These are phyloP conservation scores for Cercospora nicotianae DNA, from an alignment of 2,329 filamentous ascomycete genomes.

Conservation along the genomic window DNA sequence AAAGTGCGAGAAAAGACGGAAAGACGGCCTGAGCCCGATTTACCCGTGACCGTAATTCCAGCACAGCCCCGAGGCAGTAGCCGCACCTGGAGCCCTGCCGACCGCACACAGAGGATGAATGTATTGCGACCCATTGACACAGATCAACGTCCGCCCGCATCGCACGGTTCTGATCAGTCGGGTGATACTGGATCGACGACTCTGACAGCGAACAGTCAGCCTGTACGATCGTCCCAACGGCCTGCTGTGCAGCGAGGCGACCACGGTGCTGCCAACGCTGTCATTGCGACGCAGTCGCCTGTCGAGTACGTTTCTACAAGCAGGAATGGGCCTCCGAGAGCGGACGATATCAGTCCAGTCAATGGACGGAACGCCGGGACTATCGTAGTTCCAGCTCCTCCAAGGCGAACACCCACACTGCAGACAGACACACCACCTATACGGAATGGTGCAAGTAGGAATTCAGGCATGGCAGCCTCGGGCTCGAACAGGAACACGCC, in stretches of 20 bases:
- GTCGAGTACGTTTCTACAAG: not conserved
- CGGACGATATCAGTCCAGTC: slow-evolving; percentile 35
- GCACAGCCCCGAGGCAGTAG: slow-evolving; percentile 54
- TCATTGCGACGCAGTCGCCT: not conserved
- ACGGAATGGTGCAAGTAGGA: not conserved
- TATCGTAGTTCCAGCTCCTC: slow-evolving; percentile 34
- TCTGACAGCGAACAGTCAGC: slow-evolving; percentile 16
- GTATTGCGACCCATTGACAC: slow-evolving; percentile 1
- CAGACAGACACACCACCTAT: slow-evolving; percentile 11
- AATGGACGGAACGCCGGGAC: slow-evolving; percentile 21
- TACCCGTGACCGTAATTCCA: slow-evolving; percentile 62
- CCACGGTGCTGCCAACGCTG: not conserved
- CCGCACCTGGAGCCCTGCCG: slow-evolving; percentile 54
- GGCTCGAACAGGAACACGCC: slow-evolving; percentile 6
- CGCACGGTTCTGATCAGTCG: slow-evolving; percentile 11
- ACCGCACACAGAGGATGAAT: slow-evolving; percentile 13
- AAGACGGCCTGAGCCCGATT: slow-evolving; percentile 43
- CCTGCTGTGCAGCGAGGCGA: slow-evolving; percentile 4
- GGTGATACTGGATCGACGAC: slow-evolving; percentile 21
- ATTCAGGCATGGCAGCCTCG: not conserved
- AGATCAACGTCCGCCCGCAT: slow-evolving; percentile 11
- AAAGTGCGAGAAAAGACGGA: slow-evolving; percentile 43
- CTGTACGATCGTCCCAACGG: not conserved
- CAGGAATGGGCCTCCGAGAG: slow-evolving; percentile 29
- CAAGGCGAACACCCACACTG: slow-evolving; percentile 18